Base-by-base conservation (phyloP, 257 asterid species). In the Prunella vulgaris region DNA sequence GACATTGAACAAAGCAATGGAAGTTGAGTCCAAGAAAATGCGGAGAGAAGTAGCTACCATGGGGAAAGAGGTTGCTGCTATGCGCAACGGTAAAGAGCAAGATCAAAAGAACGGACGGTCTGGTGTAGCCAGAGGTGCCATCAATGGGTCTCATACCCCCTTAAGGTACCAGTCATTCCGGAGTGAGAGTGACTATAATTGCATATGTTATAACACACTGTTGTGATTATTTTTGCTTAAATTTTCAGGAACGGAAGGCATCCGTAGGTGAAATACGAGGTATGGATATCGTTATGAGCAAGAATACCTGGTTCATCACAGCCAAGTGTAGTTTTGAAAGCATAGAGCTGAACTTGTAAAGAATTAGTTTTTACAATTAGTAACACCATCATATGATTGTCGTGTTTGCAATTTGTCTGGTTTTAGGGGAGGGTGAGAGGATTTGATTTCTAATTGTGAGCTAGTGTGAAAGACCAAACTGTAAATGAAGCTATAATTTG, bases 11-110 rank as follows among this genome's bases (percentile, higher is more conserved):
- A 89, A 84, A 82, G 96, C 96, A 44, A 92, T 87, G 95, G 96
- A 84, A 70, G 87, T 86, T 25, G 96, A 90, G 80, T 86, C 95
- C 67, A 92, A 87, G 84, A 92, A 83, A 74, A 87, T 85, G 95
- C 84, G 96, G 54, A 85, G 98, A 77, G 96, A 92, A 77, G 86
- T 87, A 64, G 90, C 96, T 77, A 84, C 85, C 20, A 80, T 86
- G 93, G 98, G 86, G 66, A 89, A 88, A 85, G 98, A 93, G 75
- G 80, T 88, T 64, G 82, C 85, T 67, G 86, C 90, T 9, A 67
- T 86, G 68, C 90, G 95, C 77, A 81, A 28, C 5, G 90, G 86
- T 66, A 93, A 87, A 69, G 96, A 88, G 52, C 90, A 84, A 35
- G 95, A 90, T 69, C 94, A 70, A 60, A 85, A 81, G 74, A 65